Evolutionary conservation across 2,329 filamentous ascomycete species (phyloP).

Genomic region (Pseudogymnoascus sp.): DNA sequence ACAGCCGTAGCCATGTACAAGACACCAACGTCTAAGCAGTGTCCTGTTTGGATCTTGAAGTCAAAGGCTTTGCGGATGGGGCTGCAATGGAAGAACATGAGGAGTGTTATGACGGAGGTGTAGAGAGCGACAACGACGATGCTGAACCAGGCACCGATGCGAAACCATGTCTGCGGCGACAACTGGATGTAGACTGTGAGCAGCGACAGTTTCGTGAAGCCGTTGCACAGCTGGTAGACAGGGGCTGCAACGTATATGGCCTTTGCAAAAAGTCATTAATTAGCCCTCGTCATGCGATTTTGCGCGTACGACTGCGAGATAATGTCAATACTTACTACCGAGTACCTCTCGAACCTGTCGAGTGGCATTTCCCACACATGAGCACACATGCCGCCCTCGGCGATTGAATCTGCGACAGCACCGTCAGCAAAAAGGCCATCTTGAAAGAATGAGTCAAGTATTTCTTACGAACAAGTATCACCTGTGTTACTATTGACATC

Average conservation of each 20-base stretch:
- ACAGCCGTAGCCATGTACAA: constrained; percentile 42
- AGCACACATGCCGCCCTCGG: constrained; percentile 13
- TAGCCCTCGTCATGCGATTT: neutral
- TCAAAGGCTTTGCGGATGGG: constrained; percentile 31
- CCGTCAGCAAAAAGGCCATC: neutral
- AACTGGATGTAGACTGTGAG: constrained; percentile 33
- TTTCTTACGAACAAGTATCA: constrained; percentile 2
- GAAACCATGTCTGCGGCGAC: constrained; percentile 31
- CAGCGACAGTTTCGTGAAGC: constrained; percentile 32
- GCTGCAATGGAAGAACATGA: constrained; percentile 32
- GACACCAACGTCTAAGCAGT: constrained; percentile 38
- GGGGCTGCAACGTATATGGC: constrained; percentile 13
- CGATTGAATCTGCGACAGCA: neutral
- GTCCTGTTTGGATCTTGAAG: constrained; percentile 24
- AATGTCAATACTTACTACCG: neutral
- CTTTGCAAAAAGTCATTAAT: constrained; percentile 12
- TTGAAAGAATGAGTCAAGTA: neutral
- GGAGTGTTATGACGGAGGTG: constrained; percentile 29
- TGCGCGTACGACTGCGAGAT: neutral
- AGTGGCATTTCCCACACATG: constrained; percentile 19
- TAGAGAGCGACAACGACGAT: constrained; percentile 28
- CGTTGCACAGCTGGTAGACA: constrained; percentile 31
- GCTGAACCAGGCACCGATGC: constrained; percentile 25
- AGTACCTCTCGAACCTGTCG: constrained; percentile 14
- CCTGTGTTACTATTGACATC: constrained; percentile 11